Conservation (phyloP, 768 basidiomycete genomes). For the Favolaschia claudopus region DNA sequence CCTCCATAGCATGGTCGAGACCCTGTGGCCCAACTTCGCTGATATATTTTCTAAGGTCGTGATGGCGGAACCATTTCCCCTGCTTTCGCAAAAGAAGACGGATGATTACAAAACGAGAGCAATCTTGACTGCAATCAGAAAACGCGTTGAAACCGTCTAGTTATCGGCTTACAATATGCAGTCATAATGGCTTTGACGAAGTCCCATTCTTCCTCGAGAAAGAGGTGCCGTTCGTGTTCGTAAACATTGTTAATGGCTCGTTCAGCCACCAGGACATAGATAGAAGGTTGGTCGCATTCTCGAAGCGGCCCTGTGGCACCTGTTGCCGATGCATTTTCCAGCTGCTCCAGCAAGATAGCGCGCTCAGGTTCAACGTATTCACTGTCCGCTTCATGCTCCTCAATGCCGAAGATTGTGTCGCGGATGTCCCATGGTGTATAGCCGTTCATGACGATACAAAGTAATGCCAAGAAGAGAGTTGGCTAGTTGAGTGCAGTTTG, state of each 20-base stretch:
- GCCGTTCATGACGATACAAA: too few species aligned
- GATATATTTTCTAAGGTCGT: conserved; percentile 27
- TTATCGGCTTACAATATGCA: conserved; percentile 4
- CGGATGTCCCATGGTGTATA: too few species aligned
- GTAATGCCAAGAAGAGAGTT: too few species aligned
- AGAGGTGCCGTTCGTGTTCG: not conserved
- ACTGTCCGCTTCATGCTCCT: too few species aligned
- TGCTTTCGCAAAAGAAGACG: conserved; percentile 52
- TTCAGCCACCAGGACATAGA: conserved; percentile 19
- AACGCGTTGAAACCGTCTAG: not conserved
- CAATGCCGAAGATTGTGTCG: too few species aligned
- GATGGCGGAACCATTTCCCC: conserved; percentile 44
- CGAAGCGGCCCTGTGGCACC: too few species aligned
- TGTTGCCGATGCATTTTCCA: too few species aligned
- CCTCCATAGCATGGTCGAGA: conserved; percentile 40
- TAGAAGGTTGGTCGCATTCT: not conserved
- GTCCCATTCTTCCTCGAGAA: conserved; percentile 13
- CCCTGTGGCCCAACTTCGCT: conserved; percentile 40
- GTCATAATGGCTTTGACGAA: not conserved
- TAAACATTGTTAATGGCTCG: conserved; percentile 16
- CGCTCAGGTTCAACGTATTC: too few species aligned
- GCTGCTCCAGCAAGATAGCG: too few species aligned
- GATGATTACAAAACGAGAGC: conserved; percentile 54
- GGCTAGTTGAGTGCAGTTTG: too few species aligned
- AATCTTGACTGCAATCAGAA: conserved; percentile 35